These are phyloP conservation scores for Podospora anserina DNA, from an alignment of 495 filamentous ascomycete genomes.

Conservation along the genomic window DNA sequence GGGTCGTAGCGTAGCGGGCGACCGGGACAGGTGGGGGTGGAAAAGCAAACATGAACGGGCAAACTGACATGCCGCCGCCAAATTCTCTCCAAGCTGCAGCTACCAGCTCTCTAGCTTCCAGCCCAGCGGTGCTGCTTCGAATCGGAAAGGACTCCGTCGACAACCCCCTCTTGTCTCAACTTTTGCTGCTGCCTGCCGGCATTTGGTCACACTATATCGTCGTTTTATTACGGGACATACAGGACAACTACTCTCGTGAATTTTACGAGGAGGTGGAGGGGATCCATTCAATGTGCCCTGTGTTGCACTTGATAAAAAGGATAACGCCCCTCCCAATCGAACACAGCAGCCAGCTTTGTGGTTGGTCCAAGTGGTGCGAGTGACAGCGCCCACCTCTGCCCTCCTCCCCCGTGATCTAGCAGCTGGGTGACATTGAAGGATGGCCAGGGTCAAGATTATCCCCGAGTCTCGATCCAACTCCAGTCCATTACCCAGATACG, in stretches of 20 bases:
- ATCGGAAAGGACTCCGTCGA: background rate
- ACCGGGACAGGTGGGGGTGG: background rate
- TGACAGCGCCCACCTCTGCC: background rate
- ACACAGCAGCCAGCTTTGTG: background rate
- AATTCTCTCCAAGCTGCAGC: background rate
- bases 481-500: background rate
- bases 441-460: background rate
- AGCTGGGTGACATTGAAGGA: background rate
- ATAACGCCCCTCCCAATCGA: background rate
- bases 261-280: no score
- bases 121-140: background rate
- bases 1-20: no score
- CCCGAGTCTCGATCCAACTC: background rate
- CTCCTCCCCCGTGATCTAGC: background rate
- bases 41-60: background rate
- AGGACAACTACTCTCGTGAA: background rate
- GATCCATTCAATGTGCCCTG: no score
- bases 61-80: background rate
- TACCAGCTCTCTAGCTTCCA: background rate
- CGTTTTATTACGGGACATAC: no score
- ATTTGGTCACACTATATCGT: background rate
- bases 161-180: background rate
- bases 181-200: background rate
- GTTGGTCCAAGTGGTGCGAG: background rate
- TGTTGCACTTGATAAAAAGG: background rate